Base-by-base conservation (phyloP, 148 eudicot species). In the Euryodendron excelsum region DNA sequence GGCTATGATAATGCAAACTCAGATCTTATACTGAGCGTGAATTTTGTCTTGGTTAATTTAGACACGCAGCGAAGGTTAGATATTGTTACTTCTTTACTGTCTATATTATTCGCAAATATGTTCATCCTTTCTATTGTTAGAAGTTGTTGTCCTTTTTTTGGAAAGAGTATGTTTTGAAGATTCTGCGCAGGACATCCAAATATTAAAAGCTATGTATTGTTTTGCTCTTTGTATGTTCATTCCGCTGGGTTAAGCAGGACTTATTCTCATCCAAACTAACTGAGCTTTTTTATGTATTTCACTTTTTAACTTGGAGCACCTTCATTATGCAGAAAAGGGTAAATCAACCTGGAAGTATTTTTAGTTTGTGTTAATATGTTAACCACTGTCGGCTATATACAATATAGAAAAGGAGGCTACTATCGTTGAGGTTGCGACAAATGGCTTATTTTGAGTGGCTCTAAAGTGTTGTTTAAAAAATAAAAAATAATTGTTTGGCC, bases 1-100 rank as follows among this genome's bases (percentile, higher is more conserved):
- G 98, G 99, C 74, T 81, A 83, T 81, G 99, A 96, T 83, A 96
- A 96, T 85, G 89, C 90, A 65, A 93, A 93, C 77, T 91, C 99
- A 53, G 98, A 96, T 85, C 93, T 96, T 71, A 91, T 96, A 75
- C 89, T 96, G 75, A 69, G 84, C 17, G 97, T 90, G 65, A 91
- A 96, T 71, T 80, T 80, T 77, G 87, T 81, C 65, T 81, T 96
- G 84, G 82, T 84, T 75, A 96, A 96, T 83, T 74, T 86, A 20
- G 85, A 80, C 0, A 85, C 91, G 63, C 85, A 86, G 31, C 84
- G 76, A 80, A 89, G 97, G 98, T 94, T 55, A 59, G 91, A 74
- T 74, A 63, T 64, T 21, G 21, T 37, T 33, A 39, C 37, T 72
- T 55, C 25, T 74, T 76, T 20, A 20, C 31, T 15, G 56, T 77